Base-by-base conservation (phyloP, 139 green algal species). In the Volvox reticuliferus region DNA sequence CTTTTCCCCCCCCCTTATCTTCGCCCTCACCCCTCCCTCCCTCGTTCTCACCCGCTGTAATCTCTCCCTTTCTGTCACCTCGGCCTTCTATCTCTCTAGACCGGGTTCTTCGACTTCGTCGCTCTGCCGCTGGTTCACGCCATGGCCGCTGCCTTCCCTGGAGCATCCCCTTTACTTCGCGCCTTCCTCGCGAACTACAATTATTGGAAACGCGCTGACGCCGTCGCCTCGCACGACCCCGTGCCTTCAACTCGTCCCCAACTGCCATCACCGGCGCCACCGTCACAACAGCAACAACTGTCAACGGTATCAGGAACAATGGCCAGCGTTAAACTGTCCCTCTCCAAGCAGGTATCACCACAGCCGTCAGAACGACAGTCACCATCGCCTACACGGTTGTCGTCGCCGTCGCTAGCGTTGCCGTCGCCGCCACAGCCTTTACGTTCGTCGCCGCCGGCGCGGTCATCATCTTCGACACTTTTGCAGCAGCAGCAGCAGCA, bases 41-140 rank as follows among this genome's bases (percentile, higher is more conserved):
- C n/a, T n/a, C n/a, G n/a, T n/a, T n/a, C n/a, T n/a, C n/a, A n/a
- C n/a, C n/a, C n/a, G 44, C 44, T 55, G 44, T 14, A 55, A 55
- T 55, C 44, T 55, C 44, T 9, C 44, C 9, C 44, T 9, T 55
- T 55, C 9, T 55, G 9, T 73, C 65, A 28, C 79, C 33, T 61
- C 32, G 1, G 6, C 32, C 76, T 61, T 1, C 1, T 30, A 5
- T 13, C 18, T 50, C 75, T 68, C 33, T 67, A 93, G 90, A 73
- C 69, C 20, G 90, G 90, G 65, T 93, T 93, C 85, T 89, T 86
- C 36, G 86, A 82, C 67, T 63, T 93, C 32, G 84, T 91, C 3
- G 84, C 67, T 26, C 65, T 90, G 36, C 84, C 90, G 28, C 78
- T 93, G n/a, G 89, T 91, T 44, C 37, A 61, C 5, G 62, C 69